Percentiles rank a stretch among this genome's conserved stretches.
phyloP scores from a whole-genome alignment of 352 stramenopile species.

The Phytophthora tentaculata region DNA sequence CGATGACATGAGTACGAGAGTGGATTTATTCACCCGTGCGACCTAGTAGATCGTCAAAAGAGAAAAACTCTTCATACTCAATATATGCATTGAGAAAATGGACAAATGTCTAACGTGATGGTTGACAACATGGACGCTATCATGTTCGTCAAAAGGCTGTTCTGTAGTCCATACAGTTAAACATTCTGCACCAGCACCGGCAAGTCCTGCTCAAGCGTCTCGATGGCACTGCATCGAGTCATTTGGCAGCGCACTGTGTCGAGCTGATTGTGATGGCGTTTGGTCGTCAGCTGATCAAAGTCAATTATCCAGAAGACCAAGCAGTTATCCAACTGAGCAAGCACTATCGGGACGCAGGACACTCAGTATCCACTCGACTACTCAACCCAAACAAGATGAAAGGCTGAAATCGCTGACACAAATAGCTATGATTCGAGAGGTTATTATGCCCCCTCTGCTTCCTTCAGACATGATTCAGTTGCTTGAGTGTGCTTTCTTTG shows the following conservation, averaged over 20 bases:
- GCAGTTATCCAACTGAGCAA: conserved; percentile 5
- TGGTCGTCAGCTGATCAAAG: conserved; percentile 30
- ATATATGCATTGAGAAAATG: conserved; percentile 85
- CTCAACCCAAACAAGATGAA: not conserved
- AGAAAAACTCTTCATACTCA: conserved; percentile 79
- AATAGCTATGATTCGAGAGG: conserved; percentile 65
- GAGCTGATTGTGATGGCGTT: conserved; percentile 16
- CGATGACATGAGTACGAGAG: not conserved
- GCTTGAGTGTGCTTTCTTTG: conserved; percentile 59
- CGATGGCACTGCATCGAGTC: conserved; percentile 46
- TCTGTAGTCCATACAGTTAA: conserved; percentile 59
- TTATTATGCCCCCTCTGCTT: conserved; percentile 55
- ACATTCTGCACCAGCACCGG: conserved; percentile 59
- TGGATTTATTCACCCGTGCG: conserved; percentile 29
- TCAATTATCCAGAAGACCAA: conserved; percentile 20
- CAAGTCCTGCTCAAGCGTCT: conserved; percentile 57
- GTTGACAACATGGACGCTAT: conserved; percentile 14
- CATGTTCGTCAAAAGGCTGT: conserved; percentile 18
- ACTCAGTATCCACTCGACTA: not conserved
- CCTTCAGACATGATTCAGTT: conserved; percentile 46
- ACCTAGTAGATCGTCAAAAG: conserved; percentile 52
- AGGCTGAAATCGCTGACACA: conserved; percentile 35
- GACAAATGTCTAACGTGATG: conserved; percentile 73
- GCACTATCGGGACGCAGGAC: not conserved
- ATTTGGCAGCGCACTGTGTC: conserved; percentile 62